Percentiles rank a stretch among this genome's conserved stretches.
Evolutionary conservation across 208 protist species (phyloP).

Genomic region (Leptomonas seymouri): DNA sequence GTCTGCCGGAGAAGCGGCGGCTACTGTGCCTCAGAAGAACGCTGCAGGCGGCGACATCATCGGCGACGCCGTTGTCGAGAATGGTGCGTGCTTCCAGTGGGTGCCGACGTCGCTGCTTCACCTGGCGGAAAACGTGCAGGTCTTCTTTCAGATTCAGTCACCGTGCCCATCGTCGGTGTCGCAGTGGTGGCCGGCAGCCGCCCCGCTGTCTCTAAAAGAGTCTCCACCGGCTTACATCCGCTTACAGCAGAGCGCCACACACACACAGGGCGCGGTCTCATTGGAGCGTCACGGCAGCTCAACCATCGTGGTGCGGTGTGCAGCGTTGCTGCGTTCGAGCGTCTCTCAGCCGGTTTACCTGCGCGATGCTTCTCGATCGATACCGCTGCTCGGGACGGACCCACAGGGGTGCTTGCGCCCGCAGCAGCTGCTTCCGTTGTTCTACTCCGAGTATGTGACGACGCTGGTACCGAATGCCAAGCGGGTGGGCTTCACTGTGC

Average conservation of each 20-base stretch:
- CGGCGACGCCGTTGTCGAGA: constrained; percentile 24
- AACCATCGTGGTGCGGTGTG: constrained; percentile 25
- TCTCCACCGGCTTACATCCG: constrained; percentile 25
- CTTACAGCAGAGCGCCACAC: constrained; percentile 16
- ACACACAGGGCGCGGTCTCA: constrained; percentile 15
- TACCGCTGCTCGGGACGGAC: constrained; percentile 19
- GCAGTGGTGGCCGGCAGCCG: constrained; percentile 22
- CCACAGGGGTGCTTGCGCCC: constrained; percentile 20
- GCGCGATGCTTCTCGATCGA: constrained; percentile 9
- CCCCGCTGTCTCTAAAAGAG: constrained; percentile 23
- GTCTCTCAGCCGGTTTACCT: constrained; percentile 24
- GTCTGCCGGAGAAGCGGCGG: neutral
- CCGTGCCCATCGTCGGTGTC: neutral
- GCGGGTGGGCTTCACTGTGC: constrained; percentile 19
- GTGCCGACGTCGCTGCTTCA: constrained; percentile 14
- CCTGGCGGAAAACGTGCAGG: constrained; percentile 1
- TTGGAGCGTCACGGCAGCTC: constrained; percentile 18
- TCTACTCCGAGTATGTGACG: constrained; percentile 29
- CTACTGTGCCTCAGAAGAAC: neutral
- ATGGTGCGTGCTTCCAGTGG: constrained; percentile 34
- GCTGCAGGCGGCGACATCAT: neutral
- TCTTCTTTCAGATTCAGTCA: constrained; percentile 17
- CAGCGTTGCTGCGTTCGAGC: constrained; percentile 21
- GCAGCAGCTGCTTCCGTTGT: constrained; percentile 25
- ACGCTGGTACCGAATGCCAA: constrained; percentile 15